Evolutionary conservation across 2,329 filamentous ascomycete species (phyloP).

Genomic region (Ilyonectria robusta): DNA sequence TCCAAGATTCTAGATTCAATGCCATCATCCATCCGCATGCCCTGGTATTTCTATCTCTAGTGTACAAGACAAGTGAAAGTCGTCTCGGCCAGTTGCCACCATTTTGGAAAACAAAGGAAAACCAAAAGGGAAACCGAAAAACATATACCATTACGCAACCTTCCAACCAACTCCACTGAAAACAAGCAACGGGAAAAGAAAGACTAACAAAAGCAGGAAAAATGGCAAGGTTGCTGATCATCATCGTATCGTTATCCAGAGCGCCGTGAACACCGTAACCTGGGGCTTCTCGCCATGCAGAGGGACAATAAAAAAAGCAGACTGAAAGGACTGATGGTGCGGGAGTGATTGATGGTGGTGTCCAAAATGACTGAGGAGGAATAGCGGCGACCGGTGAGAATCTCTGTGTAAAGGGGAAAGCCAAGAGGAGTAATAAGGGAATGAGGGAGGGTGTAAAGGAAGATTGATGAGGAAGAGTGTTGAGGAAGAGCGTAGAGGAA

Average conservation of each 20-base stretch:
- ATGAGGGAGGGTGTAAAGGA: neutral
- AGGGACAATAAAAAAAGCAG: constrained; percentile 23
- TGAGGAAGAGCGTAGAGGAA: constrained; percentile 2
- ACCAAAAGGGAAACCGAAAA: constrained; percentile 11
- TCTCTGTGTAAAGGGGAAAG: neutral
- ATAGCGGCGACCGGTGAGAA: constrained; percentile 35
- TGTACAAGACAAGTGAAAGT: constrained; percentile 45
- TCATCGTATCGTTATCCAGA: constrained; percentile 40
- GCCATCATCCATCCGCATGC: constrained; percentile 33
- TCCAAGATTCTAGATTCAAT: constrained; percentile 26
- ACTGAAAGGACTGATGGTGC: constrained; percentile 19
- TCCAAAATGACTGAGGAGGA: constrained; percentile 35
- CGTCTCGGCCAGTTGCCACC: constrained; percentile 32
- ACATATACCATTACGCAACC: constrained; percentile 32
- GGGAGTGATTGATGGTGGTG: constrained; percentile 25
- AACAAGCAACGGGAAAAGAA: constrained; percentile 8
- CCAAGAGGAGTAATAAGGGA: constrained; percentile 9
- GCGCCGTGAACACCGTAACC: constrained; percentile 37
- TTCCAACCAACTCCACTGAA: constrained; percentile 26
- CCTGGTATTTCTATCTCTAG: constrained; percentile 49
- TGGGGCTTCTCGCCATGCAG: constrained; percentile 40
- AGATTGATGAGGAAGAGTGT: no score
- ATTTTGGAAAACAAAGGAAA: constrained; percentile 36
- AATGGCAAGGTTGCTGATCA: constrained; percentile 29
- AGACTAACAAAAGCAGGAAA: constrained; percentile 8